Evolutionary conservation across 108 stramenopile species (phyloP).

Genomic region (Fragilaria crotonensis): DNA sequence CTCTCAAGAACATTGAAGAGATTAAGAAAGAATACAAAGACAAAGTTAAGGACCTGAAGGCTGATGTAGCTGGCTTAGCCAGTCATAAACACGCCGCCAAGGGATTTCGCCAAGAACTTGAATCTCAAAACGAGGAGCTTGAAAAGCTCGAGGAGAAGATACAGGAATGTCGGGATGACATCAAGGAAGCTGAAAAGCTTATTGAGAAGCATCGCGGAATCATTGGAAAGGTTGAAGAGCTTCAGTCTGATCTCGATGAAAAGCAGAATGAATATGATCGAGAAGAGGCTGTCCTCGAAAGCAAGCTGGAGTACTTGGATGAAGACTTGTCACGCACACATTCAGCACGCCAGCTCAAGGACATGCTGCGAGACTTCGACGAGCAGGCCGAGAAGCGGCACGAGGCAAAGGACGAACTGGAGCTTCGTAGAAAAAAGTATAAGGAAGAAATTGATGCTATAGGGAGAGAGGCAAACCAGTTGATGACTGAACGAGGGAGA

Average conservation of each 20-base stretch:
- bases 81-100: slow-evolving; percentile 76
- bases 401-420: slow-evolving; percentile 23
- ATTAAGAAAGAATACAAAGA: slow-evolving; percentile 59
- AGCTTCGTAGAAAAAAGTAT: slow-evolving; percentile 13
- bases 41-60: slow-evolving; percentile 76
- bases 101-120: slow-evolving; percentile 64
- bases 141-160: slow-evolving; percentile 71
- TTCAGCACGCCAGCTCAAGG: slow-evolving; percentile 41
- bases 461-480: slow-evolving; percentile 22
- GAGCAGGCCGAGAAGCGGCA: slow-evolving; percentile 25
- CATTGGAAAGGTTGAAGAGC: slow-evolving; percentile 26
- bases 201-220: slow-evolving; percentile 33
- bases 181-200: slow-evolving; percentile 35
- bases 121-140: slow-evolving; percentile 44
- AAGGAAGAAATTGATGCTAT: slow-evolving; percentile 27
- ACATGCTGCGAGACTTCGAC: slow-evolving; percentile 53
- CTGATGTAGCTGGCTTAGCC: slow-evolving; percentile 67
- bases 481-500: slow-evolving; percentile 40
- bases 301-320: slow-evolving; percentile 36
- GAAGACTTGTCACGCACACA: slow-evolving; percentile 55
- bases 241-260: slow-evolving; percentile 25
- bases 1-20: slow-evolving; percentile 89
- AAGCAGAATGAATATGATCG: slow-evolving; percentile 19
- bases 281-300: slow-evolving; percentile 29
- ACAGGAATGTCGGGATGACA: slow-evolving; percentile 13